Evolutionary conservation across 495 filamentous ascomycete genomes (phyloP), one percentile per base, ranked within the genome.

Genomic region (Immersiella caudata): DNA sequence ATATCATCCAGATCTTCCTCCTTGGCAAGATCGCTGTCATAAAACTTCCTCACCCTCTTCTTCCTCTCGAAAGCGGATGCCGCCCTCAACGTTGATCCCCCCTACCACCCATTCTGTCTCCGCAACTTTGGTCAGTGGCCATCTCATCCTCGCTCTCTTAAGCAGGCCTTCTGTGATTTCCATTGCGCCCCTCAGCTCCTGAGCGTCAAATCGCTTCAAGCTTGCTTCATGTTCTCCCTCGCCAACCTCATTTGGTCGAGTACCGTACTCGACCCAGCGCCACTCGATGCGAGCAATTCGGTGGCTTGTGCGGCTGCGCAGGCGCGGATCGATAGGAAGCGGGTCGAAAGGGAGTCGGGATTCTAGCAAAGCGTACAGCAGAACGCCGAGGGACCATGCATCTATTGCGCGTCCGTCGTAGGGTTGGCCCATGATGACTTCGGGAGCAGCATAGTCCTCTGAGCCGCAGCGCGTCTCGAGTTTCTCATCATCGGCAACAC

Each of bases 391-490:
- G 0, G 94, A 94, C 95, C 95, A 99, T 21, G 93, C 93, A 73
- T 99, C 95, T 3, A 92, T 94, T 7, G 87, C 84, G 21, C 96
- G 93, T 36, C 96, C 95, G 75, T 99, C 95, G 74, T 99, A 99
- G 6, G 93, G 86, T 73, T 96, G 93, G 21, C 93, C 93, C 83
- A 99, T 92, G 24, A 99, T 89, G 54, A 99, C 91, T 76, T 99
- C 95, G 0, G 95, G 95, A 0, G 95, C 93, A 3, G 95, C 96
- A 73, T 99, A 99, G 80, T 99, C 95, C 77, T 97, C 95, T 36
- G 91, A 94, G 20, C 95, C 95, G 75, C 95, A 99, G 16, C 94
- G 85, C 14, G 94, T 97, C 52, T 91, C 90, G 16, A 99, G 84
- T 27, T 94, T 90, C 84, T 69, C 93, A 84, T 74, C 91, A 80